Evolutionary conservation across 176 grass and related monocot species (phyloP).

Genomic region (Eragrostis curvula): DNA sequence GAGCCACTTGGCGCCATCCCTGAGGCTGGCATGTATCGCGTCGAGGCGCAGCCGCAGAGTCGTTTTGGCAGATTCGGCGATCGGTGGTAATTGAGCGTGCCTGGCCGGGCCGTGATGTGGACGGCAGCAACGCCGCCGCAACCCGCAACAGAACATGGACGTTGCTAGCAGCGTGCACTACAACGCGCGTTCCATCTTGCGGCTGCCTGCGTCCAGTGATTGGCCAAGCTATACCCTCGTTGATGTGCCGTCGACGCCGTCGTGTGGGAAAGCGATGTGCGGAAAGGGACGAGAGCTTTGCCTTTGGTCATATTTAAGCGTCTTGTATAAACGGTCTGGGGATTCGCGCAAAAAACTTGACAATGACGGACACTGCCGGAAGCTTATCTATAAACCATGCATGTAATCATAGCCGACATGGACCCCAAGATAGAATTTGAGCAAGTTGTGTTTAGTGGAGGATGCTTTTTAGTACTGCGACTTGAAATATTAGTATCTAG

Average conservation of each 20-base stretch:
- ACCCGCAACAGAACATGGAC: too few species aligned
- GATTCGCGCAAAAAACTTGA: background rate
- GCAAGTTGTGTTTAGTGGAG: background rate
- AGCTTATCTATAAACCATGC: background rate
- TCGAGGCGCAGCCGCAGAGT: too few species aligned
- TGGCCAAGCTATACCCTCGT: background rate
- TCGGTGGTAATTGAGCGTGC: background rate
- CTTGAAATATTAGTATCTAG: too few species aligned
- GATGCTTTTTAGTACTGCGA: background rate
- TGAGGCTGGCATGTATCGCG: background rate
- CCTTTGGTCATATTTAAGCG: background rate
- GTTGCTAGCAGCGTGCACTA: too few species aligned
- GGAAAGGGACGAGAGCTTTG: background rate
- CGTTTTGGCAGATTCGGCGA: background rate
- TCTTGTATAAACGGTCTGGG: background rate
- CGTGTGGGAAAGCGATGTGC: background rate
- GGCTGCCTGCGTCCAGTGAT: too few species aligned
- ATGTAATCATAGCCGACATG: background rate
- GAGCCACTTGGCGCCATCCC: slow-evolving; percentile 4
- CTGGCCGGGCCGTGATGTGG: background rate
- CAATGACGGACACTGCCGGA: background rate
- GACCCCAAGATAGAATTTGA: background rate
- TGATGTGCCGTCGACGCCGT: too few species aligned
- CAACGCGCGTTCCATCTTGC: too few species aligned
- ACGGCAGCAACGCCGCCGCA: background rate